Base-by-base conservation (phyloP, 495 filamentous ascomycete species). In the Penicillium crystallinum region DNA sequence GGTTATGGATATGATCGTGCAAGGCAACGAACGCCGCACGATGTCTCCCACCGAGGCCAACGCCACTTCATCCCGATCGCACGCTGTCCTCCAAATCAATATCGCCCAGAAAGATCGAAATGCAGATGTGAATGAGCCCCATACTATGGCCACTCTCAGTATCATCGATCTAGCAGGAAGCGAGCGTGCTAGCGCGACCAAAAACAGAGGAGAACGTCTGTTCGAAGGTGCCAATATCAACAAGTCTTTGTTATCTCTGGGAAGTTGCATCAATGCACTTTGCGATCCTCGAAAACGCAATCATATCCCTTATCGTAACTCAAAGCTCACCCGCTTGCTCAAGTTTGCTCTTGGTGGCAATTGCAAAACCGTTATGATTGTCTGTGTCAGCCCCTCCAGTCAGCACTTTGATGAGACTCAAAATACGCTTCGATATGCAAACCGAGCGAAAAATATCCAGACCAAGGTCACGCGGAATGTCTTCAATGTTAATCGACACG, bases 331-430 rank as follows among this genome's bases (percentile, higher is more conserved):
- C 2, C 87, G 93, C 36, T 75, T 99, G 1, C 81, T 99, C 22
- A 99, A 99, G 57, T 99, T 99, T 72, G 95, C 91, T 2, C 79
- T 99, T 1, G 93, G 93, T 38, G 93, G 93, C 2, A 99, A 99
- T 65, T 99, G 93, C 75, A 91, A 89, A 74, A 99, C 93, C 10
- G 93, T 99, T 60, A 99, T 99, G 93, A 99, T 99, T 61, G 93
- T 99, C 29, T 99, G 93, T 62, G 90, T 97, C 45, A 96, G 90
- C 61, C 93, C 93, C 12, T 96, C 91, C 7, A 97, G 93, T 65
- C 85, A 88, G 35, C 93, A 99, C 69, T 99, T 95, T 64, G 93
- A 99, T 64, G 93, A 99, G 63, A 99, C 93, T 0, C 93, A 99
- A 57, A 99, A 99, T 62, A 99, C 93, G 2, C 74, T 99, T 14